Conservation (phyloP, 345 rosid genomes). For the Kernera saxatilis region DNA sequence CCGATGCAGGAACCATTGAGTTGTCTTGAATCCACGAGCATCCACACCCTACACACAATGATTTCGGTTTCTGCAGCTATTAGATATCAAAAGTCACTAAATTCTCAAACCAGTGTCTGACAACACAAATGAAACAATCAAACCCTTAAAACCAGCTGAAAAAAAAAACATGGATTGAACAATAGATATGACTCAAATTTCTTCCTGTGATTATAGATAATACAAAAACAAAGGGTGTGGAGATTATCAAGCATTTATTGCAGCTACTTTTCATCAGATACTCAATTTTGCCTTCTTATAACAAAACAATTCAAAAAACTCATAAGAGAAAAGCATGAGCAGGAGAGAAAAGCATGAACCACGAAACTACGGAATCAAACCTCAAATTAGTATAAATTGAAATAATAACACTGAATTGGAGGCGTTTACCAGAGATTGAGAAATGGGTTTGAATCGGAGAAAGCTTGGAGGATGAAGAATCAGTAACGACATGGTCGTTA, state of each 20-base stretch:
- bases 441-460: conserved; percentile 29
- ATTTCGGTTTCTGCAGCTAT: too few species aligned
- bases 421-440: conserved; percentile 39
- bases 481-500: conserved; percentile 20
- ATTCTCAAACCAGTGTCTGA: not conserved
- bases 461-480: conserved; percentile 21
- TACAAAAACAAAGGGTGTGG: not conserved
- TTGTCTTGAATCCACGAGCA: conserved; percentile 55
- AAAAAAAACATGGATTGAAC: not conserved
- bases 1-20: conserved; percentile 28
- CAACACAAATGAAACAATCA: not conserved
- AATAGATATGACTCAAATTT: not conserved
- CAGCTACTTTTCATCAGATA: not conserved
- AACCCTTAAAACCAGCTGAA: not conserved
- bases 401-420: not conserved
- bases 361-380: not conserved
- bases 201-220: not conserved
- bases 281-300: not conserved
- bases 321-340: not conserved
- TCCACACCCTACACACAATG: conserved; percentile 42
- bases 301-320: not conserved
- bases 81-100: not conserved
- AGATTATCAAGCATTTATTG: too few species aligned
- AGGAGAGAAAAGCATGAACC: not conserved
- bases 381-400: not conserved